A percentile compares a stretch with the other conserved stretches of the same genome.
Evolutionary conservation across 441 rosid genomes (phyloP).

Genomic region (Manihot esculenta): DNA sequence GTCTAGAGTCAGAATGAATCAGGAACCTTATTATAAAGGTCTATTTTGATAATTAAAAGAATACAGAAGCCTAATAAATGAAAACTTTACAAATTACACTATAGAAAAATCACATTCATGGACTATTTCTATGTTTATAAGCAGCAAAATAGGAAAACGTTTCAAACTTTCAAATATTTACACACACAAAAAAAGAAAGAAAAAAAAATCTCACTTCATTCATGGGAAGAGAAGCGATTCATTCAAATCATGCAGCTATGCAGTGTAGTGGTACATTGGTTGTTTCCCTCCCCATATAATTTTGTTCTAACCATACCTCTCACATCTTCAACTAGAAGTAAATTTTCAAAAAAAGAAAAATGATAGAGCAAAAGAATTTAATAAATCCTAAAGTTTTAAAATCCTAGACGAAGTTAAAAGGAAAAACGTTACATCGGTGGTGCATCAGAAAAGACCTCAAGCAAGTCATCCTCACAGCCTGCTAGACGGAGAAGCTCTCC

Average conservation of each 20-base stretch:
- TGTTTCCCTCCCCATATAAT: slow-evolving; percentile 21
- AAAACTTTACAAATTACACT: background rate
- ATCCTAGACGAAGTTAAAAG: slow-evolving; percentile 36
- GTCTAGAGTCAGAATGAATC: background rate
- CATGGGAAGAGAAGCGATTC: slow-evolving; percentile 28
- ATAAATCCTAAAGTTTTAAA: slow-evolving; percentile 38
- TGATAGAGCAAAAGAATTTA: slow-evolving; percentile 35
- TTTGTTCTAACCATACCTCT: slow-evolving; percentile 23
- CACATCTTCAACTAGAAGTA: slow-evolving; percentile 28
- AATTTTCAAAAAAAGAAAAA: slow-evolving; percentile 29
- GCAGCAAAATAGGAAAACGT: background rate
- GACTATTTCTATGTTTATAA: background rate
- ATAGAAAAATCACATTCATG: background rate
- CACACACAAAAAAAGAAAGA: slow-evolving; percentile 9
- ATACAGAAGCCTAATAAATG: background rate
- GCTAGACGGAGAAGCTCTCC: slow-evolving; percentile 46
- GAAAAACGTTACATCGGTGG: slow-evolving; percentile 44
- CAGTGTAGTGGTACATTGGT: slow-evolving; percentile 28
- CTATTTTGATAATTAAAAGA: background rate
- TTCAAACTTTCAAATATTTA: slow-evolving; percentile 4
- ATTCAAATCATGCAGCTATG: slow-evolving; percentile 27
- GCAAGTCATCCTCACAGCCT: slow-evolving; percentile 52
- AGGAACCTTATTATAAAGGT: background rate
- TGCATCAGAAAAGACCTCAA: slow-evolving; percentile 53
- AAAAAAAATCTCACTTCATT: slow-evolving; percentile 14